phyloP scores from a whole-genome alignment of 1,284 basidiomycete species.

The Schizopora paradoxa region DNA sequence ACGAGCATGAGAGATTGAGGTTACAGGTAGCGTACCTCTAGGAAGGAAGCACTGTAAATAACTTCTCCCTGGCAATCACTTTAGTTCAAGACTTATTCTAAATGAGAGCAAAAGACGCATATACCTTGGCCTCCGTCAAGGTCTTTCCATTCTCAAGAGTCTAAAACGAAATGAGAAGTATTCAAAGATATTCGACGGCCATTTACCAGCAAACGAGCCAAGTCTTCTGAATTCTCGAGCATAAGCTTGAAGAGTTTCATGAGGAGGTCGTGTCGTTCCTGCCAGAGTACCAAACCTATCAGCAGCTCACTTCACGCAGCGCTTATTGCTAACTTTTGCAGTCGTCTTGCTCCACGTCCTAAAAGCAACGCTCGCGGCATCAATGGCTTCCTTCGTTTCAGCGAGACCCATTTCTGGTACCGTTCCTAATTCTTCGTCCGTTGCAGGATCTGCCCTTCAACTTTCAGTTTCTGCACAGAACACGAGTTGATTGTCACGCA shows the following conservation, averaged over 20 bases:
- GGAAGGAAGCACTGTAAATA: constrained; percentile 75
- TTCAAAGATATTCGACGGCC: neutral
- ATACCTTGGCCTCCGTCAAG: constrained; percentile 72
- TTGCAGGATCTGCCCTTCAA: constrained; percentile 69
- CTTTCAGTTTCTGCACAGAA: constrained; percentile 2
- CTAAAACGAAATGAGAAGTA: constrained; percentile 33
- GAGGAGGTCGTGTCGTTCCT: constrained; percentile 78
- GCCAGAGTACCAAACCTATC: constrained; percentile 5
- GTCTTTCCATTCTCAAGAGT: constrained; percentile 93
- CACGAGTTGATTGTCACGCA: constrained; percentile 40
- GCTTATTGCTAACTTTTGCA: constrained; percentile 50
- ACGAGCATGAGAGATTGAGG: neutral
- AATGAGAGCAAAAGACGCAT: neutral
- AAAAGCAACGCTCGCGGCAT: constrained; percentile 72
- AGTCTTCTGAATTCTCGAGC: constrained; percentile 76
- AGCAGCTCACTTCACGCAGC: constrained; percentile 2
- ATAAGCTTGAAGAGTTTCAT: constrained; percentile 70
- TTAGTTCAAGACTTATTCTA: constrained; percentile 2
- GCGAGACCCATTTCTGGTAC: constrained; percentile 82
- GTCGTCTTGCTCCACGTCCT: constrained; percentile 78
- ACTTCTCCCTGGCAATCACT: constrained; percentile 60
- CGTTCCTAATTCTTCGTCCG: constrained; percentile 70
- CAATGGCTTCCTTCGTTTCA: constrained; percentile 79
- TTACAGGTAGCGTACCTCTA: constrained; percentile 54
- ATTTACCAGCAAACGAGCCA: constrained; percentile 73